These are phyloP conservation scores for Vigna reflexopilosa DNA, from an alignment of 306 rosid genomes.

Conservation along the genomic window DNA sequence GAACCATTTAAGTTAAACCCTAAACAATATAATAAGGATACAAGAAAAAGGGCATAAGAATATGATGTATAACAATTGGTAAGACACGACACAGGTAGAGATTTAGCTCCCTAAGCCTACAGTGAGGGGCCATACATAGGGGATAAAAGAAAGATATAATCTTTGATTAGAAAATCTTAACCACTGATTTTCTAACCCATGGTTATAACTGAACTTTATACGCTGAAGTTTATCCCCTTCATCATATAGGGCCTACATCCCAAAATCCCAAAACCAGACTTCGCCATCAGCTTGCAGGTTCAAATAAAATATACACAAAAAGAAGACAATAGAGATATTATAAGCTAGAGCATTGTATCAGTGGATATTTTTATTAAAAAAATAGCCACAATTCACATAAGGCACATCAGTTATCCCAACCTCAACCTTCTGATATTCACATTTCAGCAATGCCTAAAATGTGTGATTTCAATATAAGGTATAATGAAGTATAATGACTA, in stretches of 20 bases:
- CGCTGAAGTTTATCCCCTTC: neutral
- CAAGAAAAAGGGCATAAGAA: neutral
- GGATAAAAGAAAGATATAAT: neutral
- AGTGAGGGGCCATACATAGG: neutral
- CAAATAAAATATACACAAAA: slow-evolving; percentile 13
- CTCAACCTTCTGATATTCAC: slow-evolving; percentile 33
- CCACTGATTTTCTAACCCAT: slow-evolving; percentile 2
- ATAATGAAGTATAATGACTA: neutral
- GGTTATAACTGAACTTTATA: neutral
- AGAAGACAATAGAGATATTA: slow-evolving; percentile 7
- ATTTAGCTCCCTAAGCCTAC: neutral
- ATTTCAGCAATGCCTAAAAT: slow-evolving; percentile 19
- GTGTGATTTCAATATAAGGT: neutral
- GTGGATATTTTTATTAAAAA: neutral
- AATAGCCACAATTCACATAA: neutral
- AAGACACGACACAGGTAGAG: neutral
- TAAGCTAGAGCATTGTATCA: slow-evolving; percentile 4
- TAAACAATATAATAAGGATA: slow-evolving; percentile 7
- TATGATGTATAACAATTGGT: neutral
- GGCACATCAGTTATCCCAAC: slow-evolving; percentile 18
- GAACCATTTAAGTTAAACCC: neutral
- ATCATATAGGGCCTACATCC: neutral
- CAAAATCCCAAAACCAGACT: neutral
- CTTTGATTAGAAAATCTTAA: neutral
- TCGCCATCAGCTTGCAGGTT: neutral